Evolutionary conservation across 1,139 yeast species (phyloP).

Genomic region (Zygosaccharomyces sapae): DNA sequence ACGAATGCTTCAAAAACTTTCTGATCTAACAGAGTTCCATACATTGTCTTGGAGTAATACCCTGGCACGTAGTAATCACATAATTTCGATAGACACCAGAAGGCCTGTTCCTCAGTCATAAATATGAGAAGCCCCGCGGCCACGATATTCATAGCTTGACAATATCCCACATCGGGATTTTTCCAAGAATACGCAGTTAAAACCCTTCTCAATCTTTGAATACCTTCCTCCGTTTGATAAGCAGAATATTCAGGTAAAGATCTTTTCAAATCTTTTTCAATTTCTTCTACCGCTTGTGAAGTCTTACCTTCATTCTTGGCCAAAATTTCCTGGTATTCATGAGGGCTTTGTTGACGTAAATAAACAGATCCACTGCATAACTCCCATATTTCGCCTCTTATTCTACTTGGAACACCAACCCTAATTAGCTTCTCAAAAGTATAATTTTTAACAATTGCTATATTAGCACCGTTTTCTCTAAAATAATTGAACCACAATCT

Average conservation of each 20-base stretch:
- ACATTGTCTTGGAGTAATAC: slow-evolving; percentile 95
- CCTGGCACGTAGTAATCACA: slow-evolving; percentile 91
- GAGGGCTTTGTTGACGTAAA: slow-evolving; percentile 57
- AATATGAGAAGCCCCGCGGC: slow-evolving; percentile 89
- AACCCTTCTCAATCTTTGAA: slow-evolving; percentile 76
- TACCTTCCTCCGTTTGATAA: slow-evolving; percentile 82
- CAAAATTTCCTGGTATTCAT: slow-evolving; percentile 56
- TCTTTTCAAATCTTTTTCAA: slow-evolving; percentile 90
- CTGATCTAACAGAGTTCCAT: slow-evolving; percentile 92
- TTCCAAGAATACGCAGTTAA: slow-evolving; percentile 95
- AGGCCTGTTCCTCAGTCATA: slow-evolving; percentile 97
- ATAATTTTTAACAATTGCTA: slow-evolving; percentile 69
- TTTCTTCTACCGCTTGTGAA: slow-evolving; percentile 89
- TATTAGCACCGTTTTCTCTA: slow-evolving; percentile 75
- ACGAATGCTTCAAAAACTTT: slow-evolving; percentile 88
- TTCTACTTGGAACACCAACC: slow-evolving; percentile 86
- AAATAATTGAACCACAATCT: slow-evolving; percentile 92
- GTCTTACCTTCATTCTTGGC: slow-evolving; percentile 56
- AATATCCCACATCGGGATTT: slow-evolving; percentile 94
- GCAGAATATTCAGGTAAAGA: slow-evolving; percentile 96
- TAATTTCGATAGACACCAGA: slow-evolving; percentile 81
- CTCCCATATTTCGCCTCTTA: slow-evolving; percentile 97
- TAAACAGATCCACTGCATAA: slow-evolving; percentile 83
- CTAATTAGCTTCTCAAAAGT: slow-evolving; percentile 77
- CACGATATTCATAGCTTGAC: slow-evolving; percentile 99